These are phyloP conservation scores for Zygosaccharomyces sapae DNA, from an alignment of 1,139 yeast species.

Conservation along the genomic window DNA sequence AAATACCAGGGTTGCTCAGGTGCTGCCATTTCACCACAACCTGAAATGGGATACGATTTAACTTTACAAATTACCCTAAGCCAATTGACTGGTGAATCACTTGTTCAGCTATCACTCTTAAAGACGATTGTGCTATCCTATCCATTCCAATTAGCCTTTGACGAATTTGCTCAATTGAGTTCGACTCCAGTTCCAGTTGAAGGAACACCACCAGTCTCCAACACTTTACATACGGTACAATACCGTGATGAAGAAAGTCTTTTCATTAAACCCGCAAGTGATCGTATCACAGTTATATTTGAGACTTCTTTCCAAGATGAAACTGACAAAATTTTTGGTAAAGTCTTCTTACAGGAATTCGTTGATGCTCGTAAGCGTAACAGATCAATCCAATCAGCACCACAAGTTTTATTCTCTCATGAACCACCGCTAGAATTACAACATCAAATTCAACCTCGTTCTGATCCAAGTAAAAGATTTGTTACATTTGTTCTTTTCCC, in stretches of 20 bases:
- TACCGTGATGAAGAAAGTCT: slow-evolving; percentile 94
- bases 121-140: slow-evolving; percentile 89
- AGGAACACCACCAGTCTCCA: slow-evolving; percentile 37
- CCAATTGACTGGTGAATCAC: slow-evolving; percentile 40
- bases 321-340: slow-evolving; percentile 92
- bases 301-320: slow-evolving; percentile 94
- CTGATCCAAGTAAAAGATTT: slow-evolving; percentile 59
- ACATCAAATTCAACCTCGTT: slow-evolving; percentile 12
- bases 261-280: slow-evolving; percentile 86
- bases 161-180: slow-evolving; percentile 68
- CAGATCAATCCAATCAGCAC: slow-evolving; percentile 97
- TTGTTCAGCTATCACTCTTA: slow-evolving; percentile 64
- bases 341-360: slow-evolving; percentile 93
- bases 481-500: slow-evolving; percentile 72
- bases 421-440: slow-evolving; percentile 90
- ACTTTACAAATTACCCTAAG: slow-evolving; percentile 65
- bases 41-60: slow-evolving; percentile 80
- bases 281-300: slow-evolving; percentile 93
- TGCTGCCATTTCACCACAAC: slow-evolving; percentile 28
- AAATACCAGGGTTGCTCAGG: slow-evolving; percentile 24
- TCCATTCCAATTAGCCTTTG: slow-evolving; percentile 84
- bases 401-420: slow-evolving; percentile 90
- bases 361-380: slow-evolving; percentile 94
- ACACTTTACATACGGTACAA: slow-evolving; percentile 64
- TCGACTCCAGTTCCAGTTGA: slow-evolving; percentile 47